phyloP scores from a whole-genome alignment of 306 rosid species.

The Dryas alaskensis region DNA sequence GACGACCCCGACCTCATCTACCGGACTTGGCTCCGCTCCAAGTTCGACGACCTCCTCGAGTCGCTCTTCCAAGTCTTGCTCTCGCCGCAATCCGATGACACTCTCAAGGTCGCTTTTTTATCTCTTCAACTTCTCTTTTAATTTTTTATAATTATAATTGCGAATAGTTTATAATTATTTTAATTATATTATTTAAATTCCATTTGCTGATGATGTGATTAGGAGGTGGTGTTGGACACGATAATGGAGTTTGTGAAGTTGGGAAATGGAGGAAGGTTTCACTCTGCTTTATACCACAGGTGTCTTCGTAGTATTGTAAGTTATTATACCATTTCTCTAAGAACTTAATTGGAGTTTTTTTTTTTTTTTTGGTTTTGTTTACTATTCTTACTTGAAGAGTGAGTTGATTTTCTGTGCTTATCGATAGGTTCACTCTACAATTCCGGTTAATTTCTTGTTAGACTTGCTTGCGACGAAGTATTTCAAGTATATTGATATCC shows the following conservation, averaged over 20 bases:
- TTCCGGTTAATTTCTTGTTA: conserved; percentile 30
- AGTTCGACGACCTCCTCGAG: conserved; percentile 67
- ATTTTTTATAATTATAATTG: background rate
- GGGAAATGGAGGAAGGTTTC: conserved; percentile 65
- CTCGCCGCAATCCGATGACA: conserved; percentile 50
- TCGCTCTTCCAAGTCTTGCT: conserved; percentile 52
- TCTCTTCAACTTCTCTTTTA: background rate
- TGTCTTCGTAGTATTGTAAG: conserved; percentile 67
- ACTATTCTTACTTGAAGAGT: background rate
- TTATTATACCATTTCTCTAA: background rate
- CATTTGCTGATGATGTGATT: background rate
- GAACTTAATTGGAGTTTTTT: background rate
- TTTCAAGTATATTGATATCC: conserved; percentile 67
- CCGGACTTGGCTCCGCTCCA: conserved; percentile 75
- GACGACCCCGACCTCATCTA: conserved; percentile 64
- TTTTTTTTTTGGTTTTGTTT: background rate
- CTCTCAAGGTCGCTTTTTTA: conserved; percentile 42
- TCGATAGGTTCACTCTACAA: conserved; percentile 46
- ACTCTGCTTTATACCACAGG: conserved; percentile 73
- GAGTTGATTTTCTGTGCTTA: background rate
- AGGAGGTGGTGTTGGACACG: conserved; percentile 79
- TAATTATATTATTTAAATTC: background rate
- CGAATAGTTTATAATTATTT: background rate
- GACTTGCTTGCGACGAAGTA: conserved; percentile 71
- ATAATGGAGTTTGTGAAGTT: conserved; percentile 79